Evolutionary conservation across 2,329 filamentous ascomycete genomes (phyloP).

Genomic region (Scorias spongiosa): DNA sequence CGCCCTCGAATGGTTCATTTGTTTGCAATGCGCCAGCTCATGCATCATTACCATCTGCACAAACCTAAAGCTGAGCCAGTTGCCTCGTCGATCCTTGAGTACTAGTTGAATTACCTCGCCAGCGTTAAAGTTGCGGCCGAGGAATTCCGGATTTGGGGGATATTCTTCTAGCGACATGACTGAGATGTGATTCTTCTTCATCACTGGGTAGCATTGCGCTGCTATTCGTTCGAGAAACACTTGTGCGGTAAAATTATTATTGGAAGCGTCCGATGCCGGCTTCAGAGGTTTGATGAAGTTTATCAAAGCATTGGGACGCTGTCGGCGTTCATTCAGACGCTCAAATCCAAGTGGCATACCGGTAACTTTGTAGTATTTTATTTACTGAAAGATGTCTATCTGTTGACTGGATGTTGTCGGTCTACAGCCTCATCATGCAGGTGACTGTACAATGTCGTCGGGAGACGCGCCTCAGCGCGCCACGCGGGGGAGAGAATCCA

Average conservation of each 20-base stretch:
- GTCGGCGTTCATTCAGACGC: slow-evolving; percentile 58
- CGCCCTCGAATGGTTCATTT: slow-evolving; percentile 74
- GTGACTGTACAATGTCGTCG: too few relatives aligned
- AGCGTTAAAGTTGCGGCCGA: slow-evolving; percentile 79
- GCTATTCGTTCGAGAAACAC: slow-evolving; percentile 64
- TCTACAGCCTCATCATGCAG: too few relatives aligned
- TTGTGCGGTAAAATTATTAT: slow-evolving; percentile 43
- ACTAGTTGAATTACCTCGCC: slow-evolving; percentile 80
- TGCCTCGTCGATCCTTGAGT: slow-evolving; percentile 47
- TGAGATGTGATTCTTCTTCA: slow-evolving; percentile 30
- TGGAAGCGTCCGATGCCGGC: slow-evolving; percentile 13
- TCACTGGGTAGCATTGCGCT: slow-evolving; percentile 58
- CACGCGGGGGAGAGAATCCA: too few relatives aligned
- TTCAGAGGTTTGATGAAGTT: slow-evolving; percentile 72
- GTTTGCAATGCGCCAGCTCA: slow-evolving; percentile 72
- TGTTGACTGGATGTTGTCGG: too few relatives aligned
- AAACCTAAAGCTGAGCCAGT: slow-evolving; percentile 67
- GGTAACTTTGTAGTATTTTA: background rate
- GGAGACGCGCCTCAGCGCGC: too few relatives aligned
- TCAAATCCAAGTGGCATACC: slow-evolving; percentile 65
- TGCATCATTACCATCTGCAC: slow-evolving; percentile 96
- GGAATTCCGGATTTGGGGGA: slow-evolving; percentile 65
- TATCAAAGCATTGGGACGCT: slow-evolving; percentile 62
- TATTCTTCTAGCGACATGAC: slow-evolving; percentile 58
- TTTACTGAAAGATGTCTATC: too few relatives aligned